Evolutionary conservation across 805 yeast species (phyloP).

Genomic region (Ogataea glucozyma): DNA sequence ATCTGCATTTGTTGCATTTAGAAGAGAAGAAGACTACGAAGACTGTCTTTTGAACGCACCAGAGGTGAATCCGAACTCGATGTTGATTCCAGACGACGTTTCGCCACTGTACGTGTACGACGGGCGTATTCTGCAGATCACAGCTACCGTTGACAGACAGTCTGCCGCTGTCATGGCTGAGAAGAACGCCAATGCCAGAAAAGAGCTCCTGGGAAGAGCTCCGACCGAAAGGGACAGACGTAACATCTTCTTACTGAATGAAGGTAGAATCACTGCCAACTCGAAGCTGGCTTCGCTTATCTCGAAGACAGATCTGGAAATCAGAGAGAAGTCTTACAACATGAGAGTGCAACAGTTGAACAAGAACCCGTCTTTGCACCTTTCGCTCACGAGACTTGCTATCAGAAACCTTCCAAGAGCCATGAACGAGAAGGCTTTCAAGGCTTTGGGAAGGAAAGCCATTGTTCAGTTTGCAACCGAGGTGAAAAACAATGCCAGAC

Average conservation of each 20-base stretch:
- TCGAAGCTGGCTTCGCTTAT: conserved; percentile 76
- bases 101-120: conserved; percentile 86
- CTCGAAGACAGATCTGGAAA: conserved; percentile 72
- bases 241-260: conserved; percentile 82
- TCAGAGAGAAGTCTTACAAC: conserved; percentile 84
- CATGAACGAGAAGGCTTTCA: conserved; percentile 83
- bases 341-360: conserved; percentile 86
- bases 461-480: conserved; percentile 93
- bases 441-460: conserved; percentile 91
- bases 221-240: conserved; percentile 81
- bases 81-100: conserved; percentile 90
- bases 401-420: conserved; percentile 92
- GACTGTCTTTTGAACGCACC: conserved; percentile 82
- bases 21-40: conserved; percentile 56
- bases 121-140: conserved; percentile 83
- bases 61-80: conserved; percentile 53
- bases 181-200: conserved; percentile 69
- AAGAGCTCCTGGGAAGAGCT: conserved; percentile 75
- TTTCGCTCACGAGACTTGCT: conserved; percentile 94
- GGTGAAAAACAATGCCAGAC: conserved; percentile 72
- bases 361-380: conserved; percentile 86
- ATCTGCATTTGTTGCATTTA: conserved; percentile 91
- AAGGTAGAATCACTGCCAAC: conserved; percentile 83
- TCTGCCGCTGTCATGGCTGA: conserved; percentile 76
- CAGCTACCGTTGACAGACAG: conserved; percentile 84